These are phyloP conservation scores for Myotisia sp. DNA, from an alignment of 2,329 filamentous ascomycete genomes.

Conservation along the genomic window DNA sequence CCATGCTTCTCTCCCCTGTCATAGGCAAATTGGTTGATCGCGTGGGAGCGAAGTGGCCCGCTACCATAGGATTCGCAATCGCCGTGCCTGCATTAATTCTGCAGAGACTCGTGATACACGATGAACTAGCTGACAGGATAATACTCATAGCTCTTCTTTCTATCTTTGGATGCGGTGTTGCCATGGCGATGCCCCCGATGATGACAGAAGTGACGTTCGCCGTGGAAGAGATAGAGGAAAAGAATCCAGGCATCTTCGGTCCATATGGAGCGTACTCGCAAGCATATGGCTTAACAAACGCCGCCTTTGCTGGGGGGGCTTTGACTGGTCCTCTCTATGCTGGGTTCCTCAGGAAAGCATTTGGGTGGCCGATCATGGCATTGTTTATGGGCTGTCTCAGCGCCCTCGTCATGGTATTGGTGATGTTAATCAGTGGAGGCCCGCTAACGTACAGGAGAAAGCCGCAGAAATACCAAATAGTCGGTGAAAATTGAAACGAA, in stretches of 20 bases:
- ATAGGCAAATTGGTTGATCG: conserved; percentile 32
- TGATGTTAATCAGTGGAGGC: too few species aligned
- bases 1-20: conserved; percentile 24
- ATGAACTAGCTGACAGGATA: conserved; percentile 26
- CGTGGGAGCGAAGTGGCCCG: conserved; percentile 36
- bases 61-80: conserved; percentile 5
- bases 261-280: conserved; percentile 43
- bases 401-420: too few species aligned
- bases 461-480: too few species aligned
- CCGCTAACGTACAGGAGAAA: too few species aligned
- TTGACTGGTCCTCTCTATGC: conserved; percentile 46
- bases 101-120: conserved; percentile 14
- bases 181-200: conserved; percentile 6
- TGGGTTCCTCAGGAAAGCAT: conserved; percentile 28
- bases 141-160: neutral
- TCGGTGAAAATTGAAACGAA: too few species aligned
- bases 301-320: conserved; percentile 47
- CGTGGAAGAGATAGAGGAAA: conserved; percentile 41
- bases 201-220: conserved; percentile 24
- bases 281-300: conserved; percentile 50
- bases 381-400: conserved; percentile 1
- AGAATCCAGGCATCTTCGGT: conserved; percentile 43
- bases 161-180: conserved; percentile 5
- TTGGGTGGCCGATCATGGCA: conserved; percentile 22
- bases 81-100: conserved; percentile 12